phyloP scores from a whole-genome alignment of 176 grass and related monocot genomes.

The Leersia perrieri region DNA sequence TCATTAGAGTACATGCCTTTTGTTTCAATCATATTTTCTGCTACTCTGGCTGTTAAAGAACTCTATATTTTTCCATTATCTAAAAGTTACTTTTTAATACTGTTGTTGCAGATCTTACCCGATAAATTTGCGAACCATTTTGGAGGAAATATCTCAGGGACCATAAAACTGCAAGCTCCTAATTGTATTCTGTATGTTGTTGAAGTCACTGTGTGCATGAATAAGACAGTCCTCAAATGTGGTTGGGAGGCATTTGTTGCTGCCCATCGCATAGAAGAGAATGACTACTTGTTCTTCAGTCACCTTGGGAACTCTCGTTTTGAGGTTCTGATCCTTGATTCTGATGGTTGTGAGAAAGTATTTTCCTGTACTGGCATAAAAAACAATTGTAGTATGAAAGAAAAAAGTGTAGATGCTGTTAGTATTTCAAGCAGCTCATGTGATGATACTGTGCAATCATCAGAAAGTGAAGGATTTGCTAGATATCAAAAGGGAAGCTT shows the following conservation, averaged over 20 bases:
- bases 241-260: constrained; percentile 54
- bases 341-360: constrained; percentile 33
- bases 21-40: neutral
- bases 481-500: neutral
- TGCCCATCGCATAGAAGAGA: constrained; percentile 36
- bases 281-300: constrained; percentile 41
- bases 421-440: neutral
- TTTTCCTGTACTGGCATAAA: constrained; percentile 21
- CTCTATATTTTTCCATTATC: neutral
- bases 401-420: neutral
- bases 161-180: constrained; percentile 37
- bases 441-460: neutral
- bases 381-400: neutral
- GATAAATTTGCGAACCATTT: constrained; percentile 40
- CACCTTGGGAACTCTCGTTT: constrained; percentile 25
- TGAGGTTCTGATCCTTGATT: constrained; percentile 40
- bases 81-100: neutral
- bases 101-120: constrained; percentile 40
- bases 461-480: neutral
- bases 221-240: constrained; percentile 18
- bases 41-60: neutral
- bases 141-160: constrained; percentile 12
- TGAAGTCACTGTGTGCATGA: neutral
- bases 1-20: neutral
- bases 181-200: constrained; percentile 28